Evolutionary conservation across 2,329 filamentous ascomycete species (phyloP).

Genomic region (Fusarium caatingaense): DNA sequence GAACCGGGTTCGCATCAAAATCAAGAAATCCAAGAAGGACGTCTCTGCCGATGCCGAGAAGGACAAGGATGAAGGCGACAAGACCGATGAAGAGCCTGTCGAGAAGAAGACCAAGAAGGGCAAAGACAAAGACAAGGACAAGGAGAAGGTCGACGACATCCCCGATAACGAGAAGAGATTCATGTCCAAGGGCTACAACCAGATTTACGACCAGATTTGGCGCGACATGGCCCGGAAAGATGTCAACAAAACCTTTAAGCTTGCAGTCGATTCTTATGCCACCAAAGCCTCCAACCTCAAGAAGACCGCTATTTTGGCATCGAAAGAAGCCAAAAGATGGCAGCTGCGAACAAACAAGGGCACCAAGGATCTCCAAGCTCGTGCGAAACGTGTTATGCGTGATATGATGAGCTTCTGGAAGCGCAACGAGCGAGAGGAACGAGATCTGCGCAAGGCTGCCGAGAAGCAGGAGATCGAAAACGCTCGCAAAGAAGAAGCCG

Average conservation of each 20-base stretch:
- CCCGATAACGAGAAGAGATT: constrained; percentile 73
- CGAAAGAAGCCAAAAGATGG: constrained; percentile 97
- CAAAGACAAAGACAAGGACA: constrained; percentile 60
- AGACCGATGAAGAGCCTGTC: constrained; percentile 54
- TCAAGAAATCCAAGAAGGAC: constrained; percentile 62
- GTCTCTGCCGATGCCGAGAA: constrained; percentile 51
- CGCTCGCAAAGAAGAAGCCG: constrained; percentile 95
- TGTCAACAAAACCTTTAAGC: constrained; percentile 89
- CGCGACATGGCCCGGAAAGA: constrained; percentile 94
- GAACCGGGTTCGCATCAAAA: constrained; percentile 71
- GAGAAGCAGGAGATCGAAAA: constrained; percentile 97
- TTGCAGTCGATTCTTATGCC: constrained; percentile 85
- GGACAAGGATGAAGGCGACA: constrained; percentile 59
- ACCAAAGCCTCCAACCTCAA: constrained; percentile 95
- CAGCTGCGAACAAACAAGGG: constrained; percentile 98
- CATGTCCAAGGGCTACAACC: constrained; percentile 92
- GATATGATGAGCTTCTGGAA: constrained; percentile 99
- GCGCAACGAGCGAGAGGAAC: constrained; percentile 96
- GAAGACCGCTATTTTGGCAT: constrained; percentile 95
- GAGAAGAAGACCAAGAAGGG: constrained; percentile 62
- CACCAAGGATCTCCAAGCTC: constrained; percentile 95
- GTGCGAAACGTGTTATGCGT: constrained; percentile 97
- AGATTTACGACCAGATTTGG: constrained; percentile 98
- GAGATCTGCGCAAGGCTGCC: constrained; percentile 91
- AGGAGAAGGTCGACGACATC: constrained; percentile 63